A percentile compares a stretch with the other conserved stretches of the same genome.
These are phyloP conservation scores for Baeospora myosura DNA, from an alignment of 1,284 basidiomycete species.

Conservation along the genomic window DNA sequence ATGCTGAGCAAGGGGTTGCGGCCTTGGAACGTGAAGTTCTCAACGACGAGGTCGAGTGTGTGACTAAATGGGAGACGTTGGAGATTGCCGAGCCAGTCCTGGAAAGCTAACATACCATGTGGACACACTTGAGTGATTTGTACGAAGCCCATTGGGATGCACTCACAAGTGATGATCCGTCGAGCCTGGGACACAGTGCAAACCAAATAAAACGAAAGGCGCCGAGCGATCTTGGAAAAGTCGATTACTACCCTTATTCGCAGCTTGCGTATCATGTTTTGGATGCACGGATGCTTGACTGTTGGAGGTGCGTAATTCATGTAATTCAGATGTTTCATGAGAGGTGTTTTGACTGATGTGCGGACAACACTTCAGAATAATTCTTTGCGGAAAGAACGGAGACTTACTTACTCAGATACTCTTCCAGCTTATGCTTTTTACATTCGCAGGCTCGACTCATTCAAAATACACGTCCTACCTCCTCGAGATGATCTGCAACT, in stretches of 20 bases:
- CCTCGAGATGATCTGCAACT: constrained; percentile 16
- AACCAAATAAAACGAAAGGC: constrained; percentile 17
- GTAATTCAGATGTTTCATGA: no score
- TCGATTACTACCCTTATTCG: constrained; percentile 21
- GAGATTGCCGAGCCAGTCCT: constrained; percentile 19
- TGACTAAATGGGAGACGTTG: no score
- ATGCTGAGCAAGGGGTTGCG: no score
- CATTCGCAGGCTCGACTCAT: constrained; percentile 20
- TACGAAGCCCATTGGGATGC: constrained; percentile 11
- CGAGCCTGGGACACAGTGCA: constrained; percentile 20
- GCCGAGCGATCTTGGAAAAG: constrained; percentile 21
- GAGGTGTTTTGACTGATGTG: no score
- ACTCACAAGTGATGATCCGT: constrained; percentile 18
- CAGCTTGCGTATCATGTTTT: constrained; percentile 18
- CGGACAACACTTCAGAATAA: no score
- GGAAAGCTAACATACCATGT: constrained; percentile 20
- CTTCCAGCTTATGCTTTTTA: constrained; percentile 9
- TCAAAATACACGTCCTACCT: constrained; percentile 20
- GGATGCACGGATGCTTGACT: constrained; percentile 22
- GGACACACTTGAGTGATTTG: constrained; percentile 17
- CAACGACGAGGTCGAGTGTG: no score
- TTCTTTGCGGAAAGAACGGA: no score
- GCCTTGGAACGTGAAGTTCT: no score
- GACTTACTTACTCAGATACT: no score
- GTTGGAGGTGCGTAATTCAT: constrained; percentile 23